phyloP scores from a whole-genome alignment of 1,139 yeast species.

The Saccharomyces hybrid region DNA sequence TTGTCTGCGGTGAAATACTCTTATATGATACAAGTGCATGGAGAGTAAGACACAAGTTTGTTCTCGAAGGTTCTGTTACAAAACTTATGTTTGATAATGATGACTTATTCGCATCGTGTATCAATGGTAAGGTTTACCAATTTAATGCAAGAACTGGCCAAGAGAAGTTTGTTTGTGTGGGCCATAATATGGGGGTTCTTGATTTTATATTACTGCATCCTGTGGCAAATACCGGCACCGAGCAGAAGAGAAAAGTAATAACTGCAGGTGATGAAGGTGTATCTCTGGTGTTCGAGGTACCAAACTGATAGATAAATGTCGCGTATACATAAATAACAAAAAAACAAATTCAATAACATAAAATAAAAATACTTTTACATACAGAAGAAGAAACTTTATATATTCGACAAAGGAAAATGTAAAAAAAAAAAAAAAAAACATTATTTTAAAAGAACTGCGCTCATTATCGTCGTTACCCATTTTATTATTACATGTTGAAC shows the following conservation, averaged over 20 bases:
- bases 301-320: slow-evolving; percentile 15
- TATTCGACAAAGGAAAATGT: not conserved
- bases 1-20: slow-evolving; percentile 78
- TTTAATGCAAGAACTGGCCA: slow-evolving; percentile 92
- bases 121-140: slow-evolving; percentile 78
- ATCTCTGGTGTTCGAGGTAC: slow-evolving; percentile 55
- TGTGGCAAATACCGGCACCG: slow-evolving; percentile 32
- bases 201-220: slow-evolving; percentile 54
- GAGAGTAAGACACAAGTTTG: slow-evolving; percentile 69
- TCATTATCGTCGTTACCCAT: not conserved
- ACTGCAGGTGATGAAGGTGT: slow-evolving; percentile 99
- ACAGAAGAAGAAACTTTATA: not conserved
- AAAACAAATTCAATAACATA: not conserved
- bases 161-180: slow-evolving; percentile 68
- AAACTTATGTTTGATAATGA: slow-evolving; percentile 56
- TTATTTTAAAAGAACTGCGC: not conserved
- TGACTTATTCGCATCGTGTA: slow-evolving; percentile 59
- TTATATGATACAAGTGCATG: slow-evolving; percentile 79
- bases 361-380: not conserved
- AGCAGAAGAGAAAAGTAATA: slow-evolving; percentile 60
- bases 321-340: not conserved
- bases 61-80: slow-evolving; percentile 75
- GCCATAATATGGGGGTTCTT: slow-evolving; percentile 89
- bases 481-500: not conserved
- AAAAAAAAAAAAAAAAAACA: not conserved